A percentile compares a stretch with the other conserved stretches of the same genome.
Evolutionary conservation across 495 filamentous ascomycete genomes (phyloP).

Genomic region (Penicillium soppii): DNA sequence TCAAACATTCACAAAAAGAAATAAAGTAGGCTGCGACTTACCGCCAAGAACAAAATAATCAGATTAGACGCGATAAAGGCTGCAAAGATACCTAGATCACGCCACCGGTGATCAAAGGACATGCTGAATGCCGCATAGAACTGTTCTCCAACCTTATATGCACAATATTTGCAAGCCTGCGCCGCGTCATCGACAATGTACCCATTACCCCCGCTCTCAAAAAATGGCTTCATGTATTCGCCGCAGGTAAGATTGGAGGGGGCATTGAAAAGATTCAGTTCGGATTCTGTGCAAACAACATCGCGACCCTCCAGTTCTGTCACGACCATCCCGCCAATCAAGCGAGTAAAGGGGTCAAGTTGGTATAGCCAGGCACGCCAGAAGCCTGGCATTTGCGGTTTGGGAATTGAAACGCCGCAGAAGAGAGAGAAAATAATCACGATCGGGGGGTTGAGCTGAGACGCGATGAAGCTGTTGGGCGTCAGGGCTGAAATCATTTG

Average conservation of each 20-base stretch:
- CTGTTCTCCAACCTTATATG: constrained; percentile 73
- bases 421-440: constrained; percentile 79
- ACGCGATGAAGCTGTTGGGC: constrained; percentile 67
- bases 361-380: constrained; percentile 81
- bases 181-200: constrained; percentile 63
- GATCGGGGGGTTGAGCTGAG: constrained; percentile 73
- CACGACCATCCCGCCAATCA: constrained; percentile 75
- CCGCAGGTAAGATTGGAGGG: constrained; percentile 63
- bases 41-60: constrained; percentile 68
- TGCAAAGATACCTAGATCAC: constrained; percentile 74
- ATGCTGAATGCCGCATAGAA: constrained; percentile 68
- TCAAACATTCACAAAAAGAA: background rate
- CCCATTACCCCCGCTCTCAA: constrained; percentile 60
- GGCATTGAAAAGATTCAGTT: constrained; percentile 62
- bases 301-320: constrained; percentile 68
- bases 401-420: constrained; percentile 80
- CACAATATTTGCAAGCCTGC: constrained; percentile 70
- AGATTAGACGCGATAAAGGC: constrained; percentile 75
- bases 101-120: constrained; percentile 66
- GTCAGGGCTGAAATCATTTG: constrained; percentile 69
- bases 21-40: constrained; percentile 11
- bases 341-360: constrained; percentile 79
- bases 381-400: constrained; percentile 70
- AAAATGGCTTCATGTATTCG: constrained; percentile 71
- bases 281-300: constrained; percentile 55